Percentiles rank a stretch among this genome's conserved stretches.
Conservation (phyloP, 164 flowering plant genomes). For the Nelumbo lutea region DNA sequence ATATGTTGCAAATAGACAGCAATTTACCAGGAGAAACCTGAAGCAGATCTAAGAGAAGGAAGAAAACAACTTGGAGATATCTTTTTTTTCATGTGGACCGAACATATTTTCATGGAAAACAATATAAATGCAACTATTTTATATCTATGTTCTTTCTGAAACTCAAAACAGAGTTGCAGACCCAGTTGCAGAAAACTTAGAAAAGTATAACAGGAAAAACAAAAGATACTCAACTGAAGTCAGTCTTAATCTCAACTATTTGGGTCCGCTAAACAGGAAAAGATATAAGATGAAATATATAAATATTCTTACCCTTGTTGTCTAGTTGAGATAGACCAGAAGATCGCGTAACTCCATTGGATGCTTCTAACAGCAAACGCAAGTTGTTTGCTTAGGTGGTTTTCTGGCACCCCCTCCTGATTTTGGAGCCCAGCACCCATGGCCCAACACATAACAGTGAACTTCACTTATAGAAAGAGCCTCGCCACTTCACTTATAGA, state of each 20-base stretch:
- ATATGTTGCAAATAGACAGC: background rate
- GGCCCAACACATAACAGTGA: slow-evolving; percentile 12
- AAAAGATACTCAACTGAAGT: too few species aligned
- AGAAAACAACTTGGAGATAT: background rate
- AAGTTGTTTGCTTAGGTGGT: slow-evolving; percentile 50
- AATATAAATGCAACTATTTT: background rate
- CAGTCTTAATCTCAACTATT: too few species aligned
- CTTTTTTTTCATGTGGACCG: background rate
- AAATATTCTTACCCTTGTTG: slow-evolving; percentile 57
- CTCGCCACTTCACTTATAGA: background rate
- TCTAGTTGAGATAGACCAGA: slow-evolving; percentile 66
- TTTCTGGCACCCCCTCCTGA: slow-evolving; percentile 24
- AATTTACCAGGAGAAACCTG: background rate
- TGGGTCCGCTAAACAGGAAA: background rate
- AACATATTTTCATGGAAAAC: background rate
- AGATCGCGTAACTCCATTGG: slow-evolving; percentile 93
- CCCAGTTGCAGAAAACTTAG: slow-evolving; percentile 1
- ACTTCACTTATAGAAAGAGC: slow-evolving; percentile 7
- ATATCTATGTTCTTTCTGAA: background rate
- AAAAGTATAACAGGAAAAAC: background rate
- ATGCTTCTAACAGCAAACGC: slow-evolving; percentile 71
- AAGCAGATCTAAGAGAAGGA: background rate
- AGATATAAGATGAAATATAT: background rate
- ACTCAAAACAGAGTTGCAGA: background rate
- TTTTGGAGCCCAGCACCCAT: slow-evolving; percentile 43